A percentile compares a stretch with the other conserved stretches of the same genome.
phyloP scores from a whole-genome alignment of 2,329 filamentous ascomycete species.

The Trichophyton simii region DNA sequence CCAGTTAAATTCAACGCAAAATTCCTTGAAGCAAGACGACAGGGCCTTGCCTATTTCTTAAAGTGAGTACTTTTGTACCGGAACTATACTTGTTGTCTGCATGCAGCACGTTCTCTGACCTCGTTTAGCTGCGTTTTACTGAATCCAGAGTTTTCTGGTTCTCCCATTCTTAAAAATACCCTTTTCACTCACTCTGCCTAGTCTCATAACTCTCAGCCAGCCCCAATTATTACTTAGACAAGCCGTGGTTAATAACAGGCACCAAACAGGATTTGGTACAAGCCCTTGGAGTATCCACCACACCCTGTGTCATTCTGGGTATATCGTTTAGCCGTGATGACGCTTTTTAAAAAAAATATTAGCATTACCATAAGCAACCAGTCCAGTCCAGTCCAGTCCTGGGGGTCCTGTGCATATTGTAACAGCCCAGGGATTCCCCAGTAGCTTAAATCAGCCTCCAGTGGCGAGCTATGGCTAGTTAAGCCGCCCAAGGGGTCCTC shows the following conservation, averaged over 20 bases:
- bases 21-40: conserved; percentile 74
- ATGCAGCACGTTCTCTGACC: conserved; percentile 5
- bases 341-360: too few relatives aligned
- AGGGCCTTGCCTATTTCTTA: conserved; percentile 80
- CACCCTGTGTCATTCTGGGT: not conserved
- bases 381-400: not conserved
- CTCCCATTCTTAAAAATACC: conserved; percentile 84
- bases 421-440: not conserved
- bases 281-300: not conserved
- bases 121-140: conserved; percentile 64
- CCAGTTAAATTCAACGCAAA: conserved; percentile 57
- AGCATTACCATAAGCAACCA: not conserved
- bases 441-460: not conserved
- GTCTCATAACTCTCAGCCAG: conserved; percentile 4
- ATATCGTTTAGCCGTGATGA: too few relatives aligned
- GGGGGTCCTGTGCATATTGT: not conserved
- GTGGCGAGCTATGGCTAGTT: too few relatives aligned
- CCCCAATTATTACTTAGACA: not conserved
- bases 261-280: not conserved
- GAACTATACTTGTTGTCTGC: not conserved
- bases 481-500: not conserved
- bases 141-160: conserved; percentile 86
- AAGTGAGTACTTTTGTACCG: conserved; percentile 49
- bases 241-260: not conserved
- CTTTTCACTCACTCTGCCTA: conserved; percentile 43